Evolutionary conservation across 805 yeast genomes (phyloP).

Genomic region (Lipomyces yamadae): DNA sequence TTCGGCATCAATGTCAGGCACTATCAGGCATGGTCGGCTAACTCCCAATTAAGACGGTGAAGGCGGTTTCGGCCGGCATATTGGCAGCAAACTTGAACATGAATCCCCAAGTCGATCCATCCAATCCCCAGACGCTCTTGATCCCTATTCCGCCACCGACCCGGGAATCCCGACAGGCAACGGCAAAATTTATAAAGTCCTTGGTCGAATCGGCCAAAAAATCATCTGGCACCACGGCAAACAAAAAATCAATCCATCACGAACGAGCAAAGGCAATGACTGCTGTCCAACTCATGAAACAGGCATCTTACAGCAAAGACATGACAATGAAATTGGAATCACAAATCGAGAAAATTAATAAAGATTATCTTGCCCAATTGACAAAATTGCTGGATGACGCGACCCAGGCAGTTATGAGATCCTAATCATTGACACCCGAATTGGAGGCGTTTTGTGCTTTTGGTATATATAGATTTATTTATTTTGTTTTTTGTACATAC

Average conservation of each 20-base stretch:
- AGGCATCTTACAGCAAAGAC: conserved; percentile 52
- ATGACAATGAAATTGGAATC: conserved; percentile 54
- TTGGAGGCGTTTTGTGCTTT: background rate
- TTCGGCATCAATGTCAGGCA: background rate
- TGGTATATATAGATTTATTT: no score
- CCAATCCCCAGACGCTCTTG: conserved; percentile 72
- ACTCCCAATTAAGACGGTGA: conserved; percentile 57
- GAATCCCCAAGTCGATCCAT: conserved; percentile 78
- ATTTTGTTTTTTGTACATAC: background rate
- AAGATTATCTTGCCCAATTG: conserved; percentile 63
- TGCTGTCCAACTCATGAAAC: conserved; percentile 56
- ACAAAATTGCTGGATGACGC: conserved; percentile 45
- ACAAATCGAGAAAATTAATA: conserved; percentile 72
- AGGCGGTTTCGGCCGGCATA: conserved; percentile 71
- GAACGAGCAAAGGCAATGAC: conserved; percentile 51
- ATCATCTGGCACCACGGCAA: conserved; percentile 39
- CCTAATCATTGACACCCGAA: background rate
- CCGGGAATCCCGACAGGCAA: conserved; percentile 62
- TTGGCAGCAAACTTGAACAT: conserved; percentile 70
- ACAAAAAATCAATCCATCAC: conserved; percentile 40
- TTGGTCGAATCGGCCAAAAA: conserved; percentile 66
- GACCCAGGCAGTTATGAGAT: conserved; percentile 6
- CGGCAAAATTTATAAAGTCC: conserved; percentile 65
- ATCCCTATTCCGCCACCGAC: conserved; percentile 78
- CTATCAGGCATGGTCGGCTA: background rate